Percentiles rank a stretch among this genome's conserved stretches.
Evolutionary conservation across 225 moss, liverwort and hornwort genomes (phyloP).

Genomic region (Lunularia cruciata): DNA sequence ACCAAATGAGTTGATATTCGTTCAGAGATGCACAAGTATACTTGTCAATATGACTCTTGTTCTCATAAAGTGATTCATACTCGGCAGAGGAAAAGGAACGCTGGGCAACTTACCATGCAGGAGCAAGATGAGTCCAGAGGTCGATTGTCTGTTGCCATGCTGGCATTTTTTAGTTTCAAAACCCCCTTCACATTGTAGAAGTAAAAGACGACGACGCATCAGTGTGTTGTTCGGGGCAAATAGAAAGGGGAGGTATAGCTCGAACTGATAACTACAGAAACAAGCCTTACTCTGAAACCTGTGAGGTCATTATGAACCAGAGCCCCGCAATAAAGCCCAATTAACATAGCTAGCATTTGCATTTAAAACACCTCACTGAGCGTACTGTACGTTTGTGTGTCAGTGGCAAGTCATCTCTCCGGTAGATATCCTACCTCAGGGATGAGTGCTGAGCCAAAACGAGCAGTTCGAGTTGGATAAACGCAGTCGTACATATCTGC

Average conservation of each 20-base stretch:
- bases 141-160: slow-evolving; percentile 76
- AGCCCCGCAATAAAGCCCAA: no score
- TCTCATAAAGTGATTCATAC: no score
- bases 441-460: slow-evolving; percentile 93
- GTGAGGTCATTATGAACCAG: no score
- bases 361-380: neutral
- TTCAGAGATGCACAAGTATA: no score
- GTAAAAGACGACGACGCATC: no score
- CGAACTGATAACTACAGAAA: no score
- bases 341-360: no score
- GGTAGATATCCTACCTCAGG: slow-evolving; percentile 54
- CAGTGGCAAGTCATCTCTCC: neutral
- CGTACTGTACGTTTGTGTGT: neutral
- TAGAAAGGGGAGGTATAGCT: no score
- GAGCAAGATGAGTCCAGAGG: slow-evolving; percentile 85
- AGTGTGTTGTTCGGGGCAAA: no score
- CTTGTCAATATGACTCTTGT: neutral
- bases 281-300: no score
- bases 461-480: slow-evolving; percentile 90
- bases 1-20: no score
- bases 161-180: slow-evolving; percentile 77
- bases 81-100: no score
- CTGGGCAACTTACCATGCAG: slow-evolving; percentile 65
- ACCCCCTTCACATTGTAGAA: slow-evolving; percentile 59
- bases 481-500: slow-evolving; percentile 99